Percentiles rank a stretch among this genome's conserved stretches.
phyloP scores from a whole-genome alignment of 2,329 filamentous ascomycete species.

The Talaromyces sp. region DNA sequence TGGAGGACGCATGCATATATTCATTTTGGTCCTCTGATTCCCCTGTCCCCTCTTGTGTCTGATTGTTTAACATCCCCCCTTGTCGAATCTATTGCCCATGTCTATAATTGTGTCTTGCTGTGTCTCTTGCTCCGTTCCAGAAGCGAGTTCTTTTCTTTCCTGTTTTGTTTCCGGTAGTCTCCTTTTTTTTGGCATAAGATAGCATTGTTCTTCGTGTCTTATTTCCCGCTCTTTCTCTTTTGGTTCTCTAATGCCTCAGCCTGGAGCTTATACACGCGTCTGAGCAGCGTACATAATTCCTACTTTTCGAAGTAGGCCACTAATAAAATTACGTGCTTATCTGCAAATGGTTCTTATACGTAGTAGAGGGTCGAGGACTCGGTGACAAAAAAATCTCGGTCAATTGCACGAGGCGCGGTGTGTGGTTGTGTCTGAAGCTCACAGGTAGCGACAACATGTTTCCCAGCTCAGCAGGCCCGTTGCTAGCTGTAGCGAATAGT shows the following conservation, averaged over 20 bases:
- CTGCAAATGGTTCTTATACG: neutral
- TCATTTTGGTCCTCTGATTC: slow-evolving; percentile 16
- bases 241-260: slow-evolving; percentile 3
- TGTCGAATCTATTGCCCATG: slow-evolving; percentile 28
- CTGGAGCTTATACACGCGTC: slow-evolving; percentile 3
- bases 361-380: neutral
- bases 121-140: slow-evolving; percentile 27
- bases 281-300: slow-evolving; percentile 10
- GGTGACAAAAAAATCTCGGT: too few species aligned
- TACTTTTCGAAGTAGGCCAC: slow-evolving; percentile 5
- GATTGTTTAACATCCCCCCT: slow-evolving; percentile 16
- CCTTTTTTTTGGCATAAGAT: slow-evolving; percentile 10
- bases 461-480: too few species aligned
- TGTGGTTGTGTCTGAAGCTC: too few species aligned
- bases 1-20: slow-evolving; percentile 29
- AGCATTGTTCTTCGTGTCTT: slow-evolving; percentile 7
- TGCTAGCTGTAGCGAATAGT: too few species aligned
- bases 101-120: slow-evolving; percentile 28
- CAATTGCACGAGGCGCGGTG: too few species aligned
- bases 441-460: too few species aligned
- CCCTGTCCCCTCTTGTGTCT: slow-evolving; percentile 12
- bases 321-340: slow-evolving; percentile 7
- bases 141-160: slow-evolving; percentile 25
- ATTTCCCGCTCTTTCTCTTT: neutral
- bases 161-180: slow-evolving; percentile 12